phyloP scores from a whole-genome alignment of 2,329 filamentous ascomycete species.

The Ceratocystis alfenasii region DNA sequence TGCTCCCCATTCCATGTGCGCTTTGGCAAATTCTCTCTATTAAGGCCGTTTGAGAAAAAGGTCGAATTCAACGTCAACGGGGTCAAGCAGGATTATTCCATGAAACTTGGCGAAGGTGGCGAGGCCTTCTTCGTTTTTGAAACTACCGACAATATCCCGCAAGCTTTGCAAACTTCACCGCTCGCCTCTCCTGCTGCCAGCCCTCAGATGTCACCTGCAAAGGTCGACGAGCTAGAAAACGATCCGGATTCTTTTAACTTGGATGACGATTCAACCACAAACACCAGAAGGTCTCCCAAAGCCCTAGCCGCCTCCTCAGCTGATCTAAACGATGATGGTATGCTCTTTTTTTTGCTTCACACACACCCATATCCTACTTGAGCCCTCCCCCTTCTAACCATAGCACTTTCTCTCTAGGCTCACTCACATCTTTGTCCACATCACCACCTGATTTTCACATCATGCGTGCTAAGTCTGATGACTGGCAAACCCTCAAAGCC shows the following conservation, averaged over 20 bases:
- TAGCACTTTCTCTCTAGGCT: conserved; percentile 28
- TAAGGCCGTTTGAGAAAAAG: conserved; percentile 96
- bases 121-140: conserved; percentile 99
- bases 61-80: conserved; percentile 96
- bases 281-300: conserved; percentile 34
- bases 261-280: conserved; percentile 59
- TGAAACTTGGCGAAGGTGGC: conserved; percentile 95
- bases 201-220: conserved; percentile 47
- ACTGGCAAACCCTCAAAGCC: conserved; percentile 29
- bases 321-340: conserved; percentile 29
- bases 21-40: conserved; percentile 93
- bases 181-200: conserved; percentile 81
- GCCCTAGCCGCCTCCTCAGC: conserved; percentile 34
- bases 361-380: background rate
- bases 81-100: conserved; percentile 80
- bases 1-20: conserved; percentile 98
- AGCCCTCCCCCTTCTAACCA: background rate
- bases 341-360: background rate
- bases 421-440: conserved; percentile 42
- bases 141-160: conserved; percentile 83
- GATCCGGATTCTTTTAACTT: conserved; percentile 30
- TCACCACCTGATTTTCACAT: conserved; percentile 41
- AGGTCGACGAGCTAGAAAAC: conserved; percentile 22
- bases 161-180: conserved; percentile 85
- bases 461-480: conserved; percentile 41